A percentile compares a stretch with the other conserved stretches of the same genome.
Conservation (phyloP, 1,284 basidiomycete genomes). For the Dichomitus squalens region DNA sequence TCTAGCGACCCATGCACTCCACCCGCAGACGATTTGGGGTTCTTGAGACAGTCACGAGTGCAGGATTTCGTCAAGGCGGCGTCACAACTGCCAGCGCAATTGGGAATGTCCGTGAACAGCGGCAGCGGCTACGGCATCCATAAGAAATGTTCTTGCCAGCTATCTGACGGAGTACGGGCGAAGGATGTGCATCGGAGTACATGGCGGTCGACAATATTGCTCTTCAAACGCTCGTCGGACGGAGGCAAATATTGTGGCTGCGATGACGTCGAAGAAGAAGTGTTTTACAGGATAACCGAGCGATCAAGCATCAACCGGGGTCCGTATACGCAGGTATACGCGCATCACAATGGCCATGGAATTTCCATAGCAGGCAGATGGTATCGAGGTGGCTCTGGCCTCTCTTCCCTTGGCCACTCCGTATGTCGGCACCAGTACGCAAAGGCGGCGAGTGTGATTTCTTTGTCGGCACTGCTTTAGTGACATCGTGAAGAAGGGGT, state of each 20-base stretch:
- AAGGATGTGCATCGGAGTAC: not conserved
- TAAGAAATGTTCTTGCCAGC: not conserved
- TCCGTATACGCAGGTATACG: not conserved
- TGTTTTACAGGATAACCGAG: not conserved
- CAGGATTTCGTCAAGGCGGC: not conserved
- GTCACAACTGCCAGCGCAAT: not conserved
- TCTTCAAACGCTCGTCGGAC: too few relatives aligned
- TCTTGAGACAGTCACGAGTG: not conserved
- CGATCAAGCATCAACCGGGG: not conserved
- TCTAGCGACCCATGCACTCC: slow-evolving; percentile 18
- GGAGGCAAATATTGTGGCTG: not conserved
- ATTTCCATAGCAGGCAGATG: too few relatives aligned
- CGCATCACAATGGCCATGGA: too few relatives aligned
- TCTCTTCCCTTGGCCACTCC: not conserved
- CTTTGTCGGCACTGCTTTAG: not conserved
- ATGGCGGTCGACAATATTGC: not conserved
- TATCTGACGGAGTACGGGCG: not conserved
- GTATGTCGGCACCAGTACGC: not conserved
- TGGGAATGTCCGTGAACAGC: not conserved
- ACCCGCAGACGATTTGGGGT: slow-evolving; percentile 12
- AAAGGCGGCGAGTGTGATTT: not conserved
- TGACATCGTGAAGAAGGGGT: not conserved
- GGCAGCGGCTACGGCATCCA: not conserved
- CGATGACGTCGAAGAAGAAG: not conserved
- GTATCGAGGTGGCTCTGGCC: not conserved